These are phyloP conservation scores for Baudoinia panamericana DNA, from an alignment of 495 filamentous ascomycete species.

Conservation along the genomic window DNA sequence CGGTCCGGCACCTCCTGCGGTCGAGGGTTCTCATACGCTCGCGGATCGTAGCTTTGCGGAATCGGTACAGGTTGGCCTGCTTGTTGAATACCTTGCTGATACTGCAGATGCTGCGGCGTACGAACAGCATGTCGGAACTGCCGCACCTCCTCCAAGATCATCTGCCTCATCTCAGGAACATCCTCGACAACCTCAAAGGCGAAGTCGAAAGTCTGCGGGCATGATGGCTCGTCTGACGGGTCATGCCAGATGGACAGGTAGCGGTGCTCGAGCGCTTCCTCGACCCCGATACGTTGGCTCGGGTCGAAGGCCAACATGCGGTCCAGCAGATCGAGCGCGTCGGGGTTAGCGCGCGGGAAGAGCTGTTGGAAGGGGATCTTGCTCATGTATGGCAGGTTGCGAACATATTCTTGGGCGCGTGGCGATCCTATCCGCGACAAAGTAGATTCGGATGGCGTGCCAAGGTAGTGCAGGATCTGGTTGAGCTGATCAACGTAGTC, in stretches of 20 bases:
- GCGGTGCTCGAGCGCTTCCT: constrained; percentile 85
- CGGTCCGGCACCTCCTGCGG: constrained; percentile 61
- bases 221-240: constrained; percentile 84
- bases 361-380: constrained; percentile 79
- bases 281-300: constrained; percentile 76
- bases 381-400: constrained; percentile 91
- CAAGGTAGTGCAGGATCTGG: constrained; percentile 96
- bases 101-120: constrained; percentile 38
- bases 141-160: constrained; percentile 89
- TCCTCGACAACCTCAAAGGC: constrained; percentile 94
- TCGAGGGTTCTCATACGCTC: constrained; percentile 72
- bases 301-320: constrained; percentile 97
- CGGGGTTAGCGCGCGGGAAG: constrained; percentile 91
- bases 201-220: constrained; percentile 92
- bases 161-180: constrained; percentile 81
- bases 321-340: constrained; percentile 88
- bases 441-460: constrained; percentile 91
- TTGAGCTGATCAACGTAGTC: constrained; percentile 99
- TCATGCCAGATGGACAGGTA: constrained; percentile 99
- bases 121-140: constrained; percentile 67
- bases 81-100: constrained; percentile 32
- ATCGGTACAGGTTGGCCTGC: constrained; percentile 54
- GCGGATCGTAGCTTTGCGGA: constrained; percentile 53
- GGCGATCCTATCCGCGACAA: constrained; percentile 89
- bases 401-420: constrained; percentile 93